A percentile compares a stretch with the other conserved stretches of the same genome.
Evolutionary conservation across 257 asterid species (phyloP).

Genomic region (Solanum dulcamara): DNA sequence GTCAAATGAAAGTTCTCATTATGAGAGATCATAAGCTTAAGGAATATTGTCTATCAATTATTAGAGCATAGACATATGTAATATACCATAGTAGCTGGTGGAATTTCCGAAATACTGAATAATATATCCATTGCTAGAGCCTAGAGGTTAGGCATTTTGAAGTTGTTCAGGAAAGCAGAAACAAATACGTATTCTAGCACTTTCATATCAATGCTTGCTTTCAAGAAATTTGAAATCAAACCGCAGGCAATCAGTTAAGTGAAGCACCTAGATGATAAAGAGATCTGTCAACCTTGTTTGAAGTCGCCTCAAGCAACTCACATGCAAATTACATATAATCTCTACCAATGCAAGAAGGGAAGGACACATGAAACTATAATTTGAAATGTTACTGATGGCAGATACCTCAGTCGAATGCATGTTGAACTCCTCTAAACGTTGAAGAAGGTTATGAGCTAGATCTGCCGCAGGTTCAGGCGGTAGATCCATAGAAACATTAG

Average conservation of each 20-base stretch:
- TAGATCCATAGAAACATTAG: conserved; percentile 66
- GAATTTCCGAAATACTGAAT: neutral
- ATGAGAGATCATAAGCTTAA: neutral
- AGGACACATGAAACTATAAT: neutral
- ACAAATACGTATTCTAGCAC: neutral
- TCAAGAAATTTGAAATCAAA: conserved; percentile 1
- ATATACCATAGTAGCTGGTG: neutral
- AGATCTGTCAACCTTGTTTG: neutral
- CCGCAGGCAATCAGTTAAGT: neutral
- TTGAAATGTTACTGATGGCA: neutral
- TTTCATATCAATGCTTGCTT: neutral
- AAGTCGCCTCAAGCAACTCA: neutral
- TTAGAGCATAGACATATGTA: neutral
- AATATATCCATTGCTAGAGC: neutral
- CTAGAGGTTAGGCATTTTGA: neutral
- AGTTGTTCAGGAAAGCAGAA: neutral
- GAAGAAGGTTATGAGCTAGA: conserved; percentile 70
- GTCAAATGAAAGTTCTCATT: neutral
- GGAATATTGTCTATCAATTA: neutral
- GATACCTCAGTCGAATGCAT: conserved; percentile 96
- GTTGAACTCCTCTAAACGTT: conserved; percentile 68
- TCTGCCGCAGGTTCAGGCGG: conserved; percentile 91
- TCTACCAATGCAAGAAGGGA: neutral
- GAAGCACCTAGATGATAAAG: neutral
- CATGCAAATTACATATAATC: neutral